Percentiles rank a stretch among this genome's conserved stretches.
These are phyloP conservation scores for Salix viminalis DNA, from an alignment of 345 rosid genomes.

Conservation along the genomic window DNA sequence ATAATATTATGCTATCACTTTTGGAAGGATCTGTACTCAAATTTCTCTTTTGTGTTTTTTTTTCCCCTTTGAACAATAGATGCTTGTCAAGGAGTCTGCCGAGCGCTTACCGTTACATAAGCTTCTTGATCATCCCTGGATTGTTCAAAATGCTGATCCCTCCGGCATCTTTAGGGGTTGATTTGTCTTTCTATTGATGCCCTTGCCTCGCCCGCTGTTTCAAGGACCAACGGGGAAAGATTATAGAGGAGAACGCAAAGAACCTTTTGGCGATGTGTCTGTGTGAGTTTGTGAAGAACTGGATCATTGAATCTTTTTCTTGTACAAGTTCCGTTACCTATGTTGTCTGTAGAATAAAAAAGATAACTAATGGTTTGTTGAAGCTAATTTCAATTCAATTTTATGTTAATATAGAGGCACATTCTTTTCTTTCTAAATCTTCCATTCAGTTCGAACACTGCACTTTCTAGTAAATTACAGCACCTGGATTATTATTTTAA, in stretches of 20 bases:
- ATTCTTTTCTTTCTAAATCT: neutral
- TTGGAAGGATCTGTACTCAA: neutral
- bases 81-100: slow-evolving; percentile 89
- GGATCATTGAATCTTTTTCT: neutral
- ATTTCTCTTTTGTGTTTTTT: neutral
- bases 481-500: too few relatives aligned
- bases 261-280: neutral
- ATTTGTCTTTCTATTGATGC: neutral
- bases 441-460: neutral
- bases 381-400: neutral
- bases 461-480: neutral
- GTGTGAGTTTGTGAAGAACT: neutral
- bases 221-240: neutral
- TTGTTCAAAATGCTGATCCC: slow-evolving; percentile 88
- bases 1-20: neutral
- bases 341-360: slow-evolving; percentile 14
- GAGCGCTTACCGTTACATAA: slow-evolving; percentile 79
- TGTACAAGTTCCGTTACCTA: neutral
- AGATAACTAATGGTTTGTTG: neutral
- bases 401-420: neutral
- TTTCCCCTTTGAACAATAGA: slow-evolving; percentile 32
- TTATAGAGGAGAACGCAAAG: neutral
- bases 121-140: slow-evolving; percentile 96
- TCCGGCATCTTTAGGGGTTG: slow-evolving; percentile 68
- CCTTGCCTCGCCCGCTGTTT: neutral